Base-by-base conservation (phyloP, 768 basidiomycete species). In the Auricularia cornea region DNA sequence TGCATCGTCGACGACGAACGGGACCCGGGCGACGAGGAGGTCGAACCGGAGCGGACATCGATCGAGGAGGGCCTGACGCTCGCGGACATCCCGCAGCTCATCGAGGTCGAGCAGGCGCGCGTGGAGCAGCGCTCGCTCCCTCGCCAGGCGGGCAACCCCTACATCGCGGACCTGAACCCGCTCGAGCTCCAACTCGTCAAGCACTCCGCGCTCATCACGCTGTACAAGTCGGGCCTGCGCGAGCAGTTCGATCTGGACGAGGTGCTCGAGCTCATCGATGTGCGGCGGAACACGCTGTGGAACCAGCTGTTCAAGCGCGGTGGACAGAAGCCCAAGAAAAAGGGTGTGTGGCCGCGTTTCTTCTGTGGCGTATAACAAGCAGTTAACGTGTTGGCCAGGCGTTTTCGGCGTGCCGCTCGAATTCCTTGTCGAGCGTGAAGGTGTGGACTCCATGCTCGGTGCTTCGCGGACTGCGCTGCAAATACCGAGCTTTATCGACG, bases 401-500 rank as follows among this genome's bases (percentile, higher is more conserved):
- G 90, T 96, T 32, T 99, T 99, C 73, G 87, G 92, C 62, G 85
- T 98, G 62, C 94, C 93, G 3, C 81, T 99, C 64, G 97, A 99
- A 68, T 78, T 94, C 31, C 79, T 99, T 52, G 96, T 96, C 30
- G 95, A 98, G 67, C 83, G 88, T 66, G 94, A 96, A 73, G 96
- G 97, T 5, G 87, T 91, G n/a, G 97, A 99, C 76, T 97, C 96
- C 23, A 76, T 94, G 66, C 85, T 92, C 60, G 97, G 96, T 23
- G 91, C 92, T 28, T 92, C 94, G 5, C 84, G 90, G 38, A 86
- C 84, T 38, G 84, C 92, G 6, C 71, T 99, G 66, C 82, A 92
- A 68, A 88, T 99, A 26, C 97, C 97, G 16, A 98, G 93, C 74
- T 98, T 99, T 73, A 92, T 99, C 63, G 97, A 99, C 73, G 97